A percentile compares a stretch with the other conserved stretches of the same genome.
These are phyloP conservation scores for Phytophthora pluvialis DNA, from an alignment of 352 stramenopile genomes.

Conservation along the genomic window DNA sequence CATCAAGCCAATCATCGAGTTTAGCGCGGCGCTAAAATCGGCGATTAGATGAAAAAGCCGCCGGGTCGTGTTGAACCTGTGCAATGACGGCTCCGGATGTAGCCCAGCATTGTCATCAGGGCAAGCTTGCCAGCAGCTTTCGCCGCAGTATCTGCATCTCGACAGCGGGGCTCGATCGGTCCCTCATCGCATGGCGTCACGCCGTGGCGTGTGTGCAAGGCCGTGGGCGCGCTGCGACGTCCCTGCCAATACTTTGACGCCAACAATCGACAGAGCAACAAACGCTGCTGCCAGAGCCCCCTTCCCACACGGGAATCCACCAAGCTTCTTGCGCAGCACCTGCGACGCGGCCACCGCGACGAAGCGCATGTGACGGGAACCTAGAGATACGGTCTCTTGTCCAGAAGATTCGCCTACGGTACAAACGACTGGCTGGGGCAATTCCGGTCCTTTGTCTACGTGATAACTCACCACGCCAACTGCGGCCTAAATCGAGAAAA, in stretches of 20 bases:
- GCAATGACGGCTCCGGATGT: slow-evolving; percentile 20
- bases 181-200: no score
- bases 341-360: not conserved
- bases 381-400: not conserved
- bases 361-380: slow-evolving; percentile 4
- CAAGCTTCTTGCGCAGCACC: no score
- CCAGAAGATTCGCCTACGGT: slow-evolving; percentile 8
- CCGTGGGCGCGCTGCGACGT: no score
- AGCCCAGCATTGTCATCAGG: not conserved
- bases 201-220: no score
- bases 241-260: no score
- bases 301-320: no score
- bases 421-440: slow-evolving; percentile 3
- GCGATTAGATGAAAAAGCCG: slow-evolving; percentile 10
- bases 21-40: slow-evolving; percentile 10
- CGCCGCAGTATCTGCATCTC: no score
- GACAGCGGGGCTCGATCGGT: no score
- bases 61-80: slow-evolving; percentile 24
- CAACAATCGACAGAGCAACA: no score
- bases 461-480: slow-evolving; percentile 2
- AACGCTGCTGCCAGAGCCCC: no score
- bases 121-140: no score
- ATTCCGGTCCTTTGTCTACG: not conserved
- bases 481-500: not conserved
- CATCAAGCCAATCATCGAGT: slow-evolving; percentile 15